A percentile compares a stretch with the other conserved stretches of the same genome.
These are phyloP conservation scores for Aspergillus sp. DNA, from an alignment of 2,329 filamentous ascomycete genomes.

Conservation along the genomic window DNA sequence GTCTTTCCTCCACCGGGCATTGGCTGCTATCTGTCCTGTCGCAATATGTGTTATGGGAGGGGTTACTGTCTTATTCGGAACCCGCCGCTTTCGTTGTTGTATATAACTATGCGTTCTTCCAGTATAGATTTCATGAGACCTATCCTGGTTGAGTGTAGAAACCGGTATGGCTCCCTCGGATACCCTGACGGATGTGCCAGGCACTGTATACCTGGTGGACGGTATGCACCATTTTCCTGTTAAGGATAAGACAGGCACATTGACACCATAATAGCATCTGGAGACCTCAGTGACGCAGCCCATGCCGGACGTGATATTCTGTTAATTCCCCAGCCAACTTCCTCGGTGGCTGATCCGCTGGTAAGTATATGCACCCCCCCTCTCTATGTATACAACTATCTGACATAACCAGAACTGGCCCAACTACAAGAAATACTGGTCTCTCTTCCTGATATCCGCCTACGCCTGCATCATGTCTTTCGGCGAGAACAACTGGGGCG, in stretches of 20 bases:
- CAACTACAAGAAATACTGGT: slow-evolving; percentile 32
- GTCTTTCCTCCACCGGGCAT: background rate
- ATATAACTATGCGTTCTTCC: background rate
- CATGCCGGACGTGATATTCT: slow-evolving; percentile 24
- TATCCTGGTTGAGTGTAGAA: background rate
- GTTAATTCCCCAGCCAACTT: slow-evolving; percentile 26
- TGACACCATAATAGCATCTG: slow-evolving; percentile 7
- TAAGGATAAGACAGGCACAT: background rate
- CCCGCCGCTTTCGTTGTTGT: background rate
- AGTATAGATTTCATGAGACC: too few species aligned
- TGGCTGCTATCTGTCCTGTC: background rate
- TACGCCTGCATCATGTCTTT: slow-evolving; percentile 37
- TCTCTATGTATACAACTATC: background rate
- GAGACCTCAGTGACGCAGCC: slow-evolving; percentile 13
- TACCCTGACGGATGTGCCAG: slow-evolving; percentile 22
- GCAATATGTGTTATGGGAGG: background rate
- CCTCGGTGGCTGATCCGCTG: slow-evolving; percentile 23
- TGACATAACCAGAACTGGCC: slow-evolving; percentile 23
- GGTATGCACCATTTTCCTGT: slow-evolving; percentile 8
- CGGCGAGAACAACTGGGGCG: slow-evolving; percentile 36
- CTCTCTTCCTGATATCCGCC: slow-evolving; percentile 31
- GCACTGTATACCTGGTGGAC: slow-evolving; percentile 28
- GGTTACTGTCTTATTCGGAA: too few species aligned
- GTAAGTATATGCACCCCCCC: slow-evolving; percentile 3
- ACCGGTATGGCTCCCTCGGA: slow-evolving; percentile 10